phyloP scores from a whole-genome alignment of 352 stramenopile species.

The Phytopythium sindhum region DNA sequence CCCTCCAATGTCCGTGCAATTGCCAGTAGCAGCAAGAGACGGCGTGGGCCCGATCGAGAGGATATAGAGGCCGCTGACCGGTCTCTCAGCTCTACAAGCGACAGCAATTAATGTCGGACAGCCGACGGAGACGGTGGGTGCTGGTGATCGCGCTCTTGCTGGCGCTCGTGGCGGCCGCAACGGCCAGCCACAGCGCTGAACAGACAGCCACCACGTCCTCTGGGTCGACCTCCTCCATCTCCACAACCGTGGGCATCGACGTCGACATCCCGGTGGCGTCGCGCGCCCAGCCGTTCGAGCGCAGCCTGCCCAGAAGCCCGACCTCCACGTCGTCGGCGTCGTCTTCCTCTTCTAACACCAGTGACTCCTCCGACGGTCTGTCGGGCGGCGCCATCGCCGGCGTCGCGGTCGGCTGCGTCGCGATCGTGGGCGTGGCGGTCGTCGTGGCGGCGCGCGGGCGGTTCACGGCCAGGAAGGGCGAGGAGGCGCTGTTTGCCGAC shows the following conservation, averaged over 20 bases:
- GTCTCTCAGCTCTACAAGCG: too few relatives aligned
- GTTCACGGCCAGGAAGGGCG: slow-evolving; percentile 22
- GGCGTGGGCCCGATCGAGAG: too few relatives aligned
- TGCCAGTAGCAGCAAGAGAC: too few relatives aligned
- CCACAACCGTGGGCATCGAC: background rate
- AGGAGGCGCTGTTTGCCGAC: slow-evolving; percentile 39
- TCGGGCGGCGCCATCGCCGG: slow-evolving; percentile 17
- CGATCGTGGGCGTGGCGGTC: slow-evolving; percentile 15
- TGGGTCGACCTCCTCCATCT: background rate
- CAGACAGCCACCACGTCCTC: background rate
- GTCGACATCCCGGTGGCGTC: background rate
- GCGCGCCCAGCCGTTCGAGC: background rate
- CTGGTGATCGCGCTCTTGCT: background rate
- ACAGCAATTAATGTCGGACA: too few relatives aligned
- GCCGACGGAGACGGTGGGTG: background rate
- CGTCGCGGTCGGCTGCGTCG: slow-evolving; percentile 24
- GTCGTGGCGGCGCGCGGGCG: slow-evolving; percentile 24
- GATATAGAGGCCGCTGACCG: too few relatives aligned
- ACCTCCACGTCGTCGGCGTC: background rate
- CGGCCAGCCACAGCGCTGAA: background rate
- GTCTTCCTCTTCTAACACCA: background rate
- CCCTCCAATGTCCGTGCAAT: too few relatives aligned
- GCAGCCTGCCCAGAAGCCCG: background rate
- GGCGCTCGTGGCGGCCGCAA: background rate
- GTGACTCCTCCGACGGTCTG: slow-evolving; percentile 2